These are phyloP conservation scores for Picea glauca DNA, from an alignment of 75 land plant species.

Conservation along the genomic window DNA sequence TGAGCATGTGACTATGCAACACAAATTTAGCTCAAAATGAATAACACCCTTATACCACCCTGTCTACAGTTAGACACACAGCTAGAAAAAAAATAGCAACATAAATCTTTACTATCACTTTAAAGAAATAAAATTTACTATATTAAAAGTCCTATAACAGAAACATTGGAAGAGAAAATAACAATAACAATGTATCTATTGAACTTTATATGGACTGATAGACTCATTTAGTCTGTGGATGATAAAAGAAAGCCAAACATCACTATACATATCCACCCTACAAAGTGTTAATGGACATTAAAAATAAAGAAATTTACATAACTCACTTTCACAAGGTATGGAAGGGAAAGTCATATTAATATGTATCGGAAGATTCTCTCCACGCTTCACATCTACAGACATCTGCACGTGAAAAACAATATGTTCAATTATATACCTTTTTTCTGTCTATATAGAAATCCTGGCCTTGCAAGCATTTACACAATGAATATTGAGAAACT, in stretches of 20 bases:
- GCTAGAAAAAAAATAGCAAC: not conserved
- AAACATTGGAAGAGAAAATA: not conserved
- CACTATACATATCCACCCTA: not conserved
- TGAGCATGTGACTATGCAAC: too few relatives aligned
- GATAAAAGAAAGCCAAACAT: not conserved
- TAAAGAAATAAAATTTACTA: not conserved
- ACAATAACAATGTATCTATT: not conserved
- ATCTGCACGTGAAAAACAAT: slow-evolving; percentile 35
- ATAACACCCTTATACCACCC: too few relatives aligned
- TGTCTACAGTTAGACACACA: too few relatives aligned
- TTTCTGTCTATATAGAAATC: too few relatives aligned
- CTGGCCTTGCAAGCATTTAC: too few relatives aligned
- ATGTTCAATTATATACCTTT: too few relatives aligned
- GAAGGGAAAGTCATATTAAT: slow-evolving; percentile 96
- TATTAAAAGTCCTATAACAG: not conserved
- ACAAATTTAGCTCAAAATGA: too few relatives aligned
- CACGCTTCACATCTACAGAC: slow-evolving; percentile 93
- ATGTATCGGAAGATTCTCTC: slow-evolving; percentile 95
- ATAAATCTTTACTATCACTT: not conserved
- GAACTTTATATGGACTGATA: not conserved
- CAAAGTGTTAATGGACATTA: not conserved
- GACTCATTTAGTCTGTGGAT: not conserved
- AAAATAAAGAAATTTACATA: not conserved
- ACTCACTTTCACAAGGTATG: slow-evolving; percentile 87
- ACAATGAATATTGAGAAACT: too few relatives aligned